Conservation (phyloP, 495 filamentous ascomycete genomes). For the Xylaria curta region DNA sequence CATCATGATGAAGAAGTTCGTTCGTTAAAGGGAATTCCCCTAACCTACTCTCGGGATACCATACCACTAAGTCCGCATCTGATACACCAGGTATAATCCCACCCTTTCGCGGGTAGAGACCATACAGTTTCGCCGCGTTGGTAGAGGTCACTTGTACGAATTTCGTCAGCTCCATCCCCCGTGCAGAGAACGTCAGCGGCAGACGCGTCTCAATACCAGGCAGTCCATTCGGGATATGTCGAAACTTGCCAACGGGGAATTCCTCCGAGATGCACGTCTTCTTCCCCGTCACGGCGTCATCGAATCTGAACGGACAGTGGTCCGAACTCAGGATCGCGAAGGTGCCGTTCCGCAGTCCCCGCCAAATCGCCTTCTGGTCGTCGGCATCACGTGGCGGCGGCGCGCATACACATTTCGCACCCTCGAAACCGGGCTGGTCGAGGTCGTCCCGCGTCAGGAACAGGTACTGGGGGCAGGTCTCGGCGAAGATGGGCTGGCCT, state of each 20-base stretch:
- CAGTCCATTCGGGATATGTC: conserved; percentile 64
- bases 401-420: conserved; percentile 59
- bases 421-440: conserved; percentile 57
- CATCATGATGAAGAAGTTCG: conserved; percentile 62
- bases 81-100: conserved; percentile 59
- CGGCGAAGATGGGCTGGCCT: conserved; percentile 64
- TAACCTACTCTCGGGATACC: conserved; percentile 55
- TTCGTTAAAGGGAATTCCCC: conserved; percentile 54
- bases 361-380: conserved; percentile 54
- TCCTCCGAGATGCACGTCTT: conserved; percentile 51
- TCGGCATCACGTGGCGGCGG: conserved; percentile 49
- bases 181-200: conserved; percentile 52
- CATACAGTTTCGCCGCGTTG: conserved; percentile 68
- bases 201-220: conserved; percentile 67
- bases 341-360: conserved; percentile 54
- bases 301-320: conserved; percentile 62
- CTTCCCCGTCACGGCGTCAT: conserved; percentile 55
- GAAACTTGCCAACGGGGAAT: conserved; percentile 55
- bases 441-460: conserved; percentile 62
- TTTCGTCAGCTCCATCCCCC: conserved; percentile 56
- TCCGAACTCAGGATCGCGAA: conserved; percentile 62
- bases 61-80: conserved; percentile 61
- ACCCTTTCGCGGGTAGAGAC: conserved; percentile 62
- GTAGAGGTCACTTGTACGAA: conserved; percentile 65
- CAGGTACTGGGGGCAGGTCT: conserved; percentile 72